A percentile compares a stretch with the other conserved stretches of the same genome.
Conservation (phyloP, 768 basidiomycete species). For the Rossbeevera mucosa region DNA sequence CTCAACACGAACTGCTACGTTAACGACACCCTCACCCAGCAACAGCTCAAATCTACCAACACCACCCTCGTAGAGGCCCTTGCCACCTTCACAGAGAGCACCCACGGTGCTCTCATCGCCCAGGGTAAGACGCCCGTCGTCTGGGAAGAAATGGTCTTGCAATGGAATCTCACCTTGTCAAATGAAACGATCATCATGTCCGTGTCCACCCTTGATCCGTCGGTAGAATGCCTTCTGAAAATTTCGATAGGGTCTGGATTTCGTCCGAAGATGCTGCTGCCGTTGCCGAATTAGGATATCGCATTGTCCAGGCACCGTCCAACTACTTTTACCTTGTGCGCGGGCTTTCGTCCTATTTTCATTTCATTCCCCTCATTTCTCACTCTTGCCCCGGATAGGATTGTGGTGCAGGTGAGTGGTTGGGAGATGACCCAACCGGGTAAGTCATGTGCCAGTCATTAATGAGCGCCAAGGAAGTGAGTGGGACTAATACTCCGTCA, state of each 20-base stretch:
- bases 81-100: conserved; percentile 53
- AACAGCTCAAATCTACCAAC: conserved; percentile 45
- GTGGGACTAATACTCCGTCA: background rate
- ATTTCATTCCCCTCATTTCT: background rate
- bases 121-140: conserved; percentile 74
- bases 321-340: conserved; percentile 51
- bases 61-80: conserved; percentile 63
- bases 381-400: conserved; percentile 26
- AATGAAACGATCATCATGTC: conserved; percentile 43
- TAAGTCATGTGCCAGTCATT: conserved; percentile 9
- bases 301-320: conserved; percentile 45
- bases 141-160: conserved; percentile 66
- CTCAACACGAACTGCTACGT: conserved; percentile 64
- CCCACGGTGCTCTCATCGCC: conserved; percentile 50
- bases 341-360: background rate
- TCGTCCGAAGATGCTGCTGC: conserved; percentile 36
- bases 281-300: conserved; percentile 38
- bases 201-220: background rate
- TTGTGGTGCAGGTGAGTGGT: conserved; percentile 47
- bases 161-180: conserved; percentile 35
- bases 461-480: background rate
- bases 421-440: conserved; percentile 34
- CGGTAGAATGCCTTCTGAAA: background rate
- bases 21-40: conserved; percentile 56
- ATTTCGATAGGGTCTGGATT: conserved; percentile 40